These are phyloP conservation scores for Agrostemma githago DNA, from an alignment of 148 eudicot species.

Conservation along the genomic window DNA sequence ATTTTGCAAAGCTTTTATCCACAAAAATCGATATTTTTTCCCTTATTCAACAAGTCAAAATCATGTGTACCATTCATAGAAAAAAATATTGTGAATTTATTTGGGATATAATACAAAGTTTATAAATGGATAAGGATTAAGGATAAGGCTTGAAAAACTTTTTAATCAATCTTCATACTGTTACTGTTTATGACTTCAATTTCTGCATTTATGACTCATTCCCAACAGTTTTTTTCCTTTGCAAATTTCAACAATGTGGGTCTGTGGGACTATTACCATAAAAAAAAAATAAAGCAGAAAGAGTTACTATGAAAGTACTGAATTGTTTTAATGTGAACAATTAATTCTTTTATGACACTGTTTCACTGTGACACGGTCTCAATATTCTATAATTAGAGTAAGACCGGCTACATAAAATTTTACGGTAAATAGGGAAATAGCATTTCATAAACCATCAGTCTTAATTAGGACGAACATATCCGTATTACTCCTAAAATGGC, in stretches of 20 bases:
- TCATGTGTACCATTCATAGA: background rate
- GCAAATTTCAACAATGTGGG: background rate
- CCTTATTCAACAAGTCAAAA: background rate
- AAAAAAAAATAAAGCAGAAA: no score
- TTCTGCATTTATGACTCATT: slow-evolving; percentile 15
- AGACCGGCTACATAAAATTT: background rate
- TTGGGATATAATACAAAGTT: no score
- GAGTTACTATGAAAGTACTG: no score
- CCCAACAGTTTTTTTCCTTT: slow-evolving; percentile 8
- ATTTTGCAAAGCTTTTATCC: background rate
- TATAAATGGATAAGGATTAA: background rate
- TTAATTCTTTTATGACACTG: background rate
- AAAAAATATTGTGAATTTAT: background rate
- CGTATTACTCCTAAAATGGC: no score
- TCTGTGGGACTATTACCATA: background rate
- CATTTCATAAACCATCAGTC: no score
- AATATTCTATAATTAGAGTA: background rate
- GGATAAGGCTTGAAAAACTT: background rate
- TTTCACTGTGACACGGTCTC: background rate
- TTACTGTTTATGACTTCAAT: slow-evolving; percentile 11
- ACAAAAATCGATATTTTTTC: background rate
- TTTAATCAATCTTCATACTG: background rate
- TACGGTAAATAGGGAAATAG: background rate
- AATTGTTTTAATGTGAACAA: no score
- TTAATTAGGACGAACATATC: no score